Base-by-base conservation (phyloP, 2,329 filamentous ascomycete genomes). In the Passalora sequoiae region DNA sequence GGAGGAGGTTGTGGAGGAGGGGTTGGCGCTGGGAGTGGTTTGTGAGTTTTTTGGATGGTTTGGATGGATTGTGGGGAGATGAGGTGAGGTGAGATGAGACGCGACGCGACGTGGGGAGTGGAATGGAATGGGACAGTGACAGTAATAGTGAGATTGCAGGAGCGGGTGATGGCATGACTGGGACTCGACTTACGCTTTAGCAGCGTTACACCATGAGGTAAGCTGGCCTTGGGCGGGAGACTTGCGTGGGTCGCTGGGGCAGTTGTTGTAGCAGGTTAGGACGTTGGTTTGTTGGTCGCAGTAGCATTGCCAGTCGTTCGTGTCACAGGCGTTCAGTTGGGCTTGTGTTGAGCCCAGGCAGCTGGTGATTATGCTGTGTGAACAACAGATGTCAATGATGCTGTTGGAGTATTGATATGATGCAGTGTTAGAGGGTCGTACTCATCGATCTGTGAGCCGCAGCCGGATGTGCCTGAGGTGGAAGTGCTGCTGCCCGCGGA, bases 201-300 rank as follows among this genome's bases (percentile, higher is more conserved):
- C 61, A 39, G 61, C 60, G 46, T 57, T 56, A 52, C 62, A 65
- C 31, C 66, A 68, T 19, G 63, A 54, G 13, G 60, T 42, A 30
- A 55, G 47, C 47, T 62, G 47, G 54, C 66, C 56, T 53, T 66
- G 43, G 22, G 60, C 64, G 22, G 58, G 57, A 43, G 58, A 57
- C 28, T 59, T 55, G 38, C 60, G 63, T 12, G 66, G 49, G 55
- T 56, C 51, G 74, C 69, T 51, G 40, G 78, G 77, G 67, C 80
- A 83, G 69, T 80, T 78, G 69, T 76, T 75, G 68, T 80, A 82
- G 73, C 80, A 83, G 9, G 52, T 56, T 7, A 58, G 36, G 38
- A 63, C 51, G 36, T 56, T 55, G 27, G 60, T 71, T 61, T 74
- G 76, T 54, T 75, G 70, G 38, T 70, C 66, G 64, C 79, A 83